phyloP scores from a whole-genome alignment of 352 stramenopile species.

The Peronospora destructor region DNA sequence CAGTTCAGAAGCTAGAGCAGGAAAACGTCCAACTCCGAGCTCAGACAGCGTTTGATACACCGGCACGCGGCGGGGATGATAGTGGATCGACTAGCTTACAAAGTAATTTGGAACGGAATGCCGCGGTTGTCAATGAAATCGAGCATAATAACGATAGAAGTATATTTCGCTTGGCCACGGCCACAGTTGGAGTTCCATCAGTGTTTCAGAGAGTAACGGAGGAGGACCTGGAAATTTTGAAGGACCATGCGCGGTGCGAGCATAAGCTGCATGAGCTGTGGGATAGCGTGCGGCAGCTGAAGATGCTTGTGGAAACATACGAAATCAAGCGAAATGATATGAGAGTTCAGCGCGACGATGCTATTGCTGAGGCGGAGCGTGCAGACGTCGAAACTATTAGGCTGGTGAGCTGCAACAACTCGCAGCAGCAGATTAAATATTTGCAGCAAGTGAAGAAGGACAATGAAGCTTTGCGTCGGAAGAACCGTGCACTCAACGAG shows the following conservation, averaged over 20 bases:
- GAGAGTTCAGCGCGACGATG: slow-evolving; percentile 49
- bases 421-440: slow-evolving; percentile 71
- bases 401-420: slow-evolving; percentile 54
- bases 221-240: slow-evolving; percentile 20
- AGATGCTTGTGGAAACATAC: slow-evolving; percentile 55
- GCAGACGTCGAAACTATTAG: slow-evolving; percentile 53
- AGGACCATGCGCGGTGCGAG: slow-evolving; percentile 48
- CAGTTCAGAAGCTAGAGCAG: slow-evolving; percentile 15
- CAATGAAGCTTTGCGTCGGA: slow-evolving; percentile 40
- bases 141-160: slow-evolving; percentile 7
- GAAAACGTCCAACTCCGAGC: slow-evolving; percentile 15
- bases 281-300: slow-evolving; percentile 54
- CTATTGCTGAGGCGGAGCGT: slow-evolving; percentile 40
- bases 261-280: slow-evolving; percentile 65
- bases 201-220: slow-evolving; percentile 27
- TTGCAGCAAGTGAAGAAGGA: slow-evolving; percentile 63
- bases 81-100: not conserved
- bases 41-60: slow-evolving; percentile 3
- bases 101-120: slow-evolving; percentile 6
- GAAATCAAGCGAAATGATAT: slow-evolving; percentile 45
- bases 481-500: slow-evolving; percentile 54
- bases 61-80: not conserved
- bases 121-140: not conserved
- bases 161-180: slow-evolving; percentile 10
- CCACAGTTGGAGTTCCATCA: slow-evolving; percentile 20